Evolutionary conservation across 768 basidiomycete genomes (phyloP).

Genomic region (Artomyces pyxidatus): DNA sequence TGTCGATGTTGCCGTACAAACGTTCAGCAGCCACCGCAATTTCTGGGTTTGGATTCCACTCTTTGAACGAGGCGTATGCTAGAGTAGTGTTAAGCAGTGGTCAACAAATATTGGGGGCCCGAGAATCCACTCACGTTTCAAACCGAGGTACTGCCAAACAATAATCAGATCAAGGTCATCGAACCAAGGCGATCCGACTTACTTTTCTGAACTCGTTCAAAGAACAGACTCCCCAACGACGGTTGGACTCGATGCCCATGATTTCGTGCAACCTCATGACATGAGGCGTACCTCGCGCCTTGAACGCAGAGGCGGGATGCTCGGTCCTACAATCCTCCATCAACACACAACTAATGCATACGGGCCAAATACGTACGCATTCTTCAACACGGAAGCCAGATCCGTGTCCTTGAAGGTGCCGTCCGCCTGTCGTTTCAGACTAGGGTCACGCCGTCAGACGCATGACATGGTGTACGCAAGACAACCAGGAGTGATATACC

Average conservation of each 20-base stretch:
- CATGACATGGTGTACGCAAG: background rate
- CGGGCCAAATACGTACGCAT: slow-evolving; percentile 43
- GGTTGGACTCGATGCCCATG: slow-evolving; percentile 75
- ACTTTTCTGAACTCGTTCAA: slow-evolving; percentile 78
- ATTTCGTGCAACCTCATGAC: slow-evolving; percentile 72
- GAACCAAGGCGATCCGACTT: slow-evolving; percentile 2
- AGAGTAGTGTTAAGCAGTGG: background rate
- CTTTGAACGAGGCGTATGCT: slow-evolving; percentile 66
- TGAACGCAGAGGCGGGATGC: slow-evolving; percentile 63
- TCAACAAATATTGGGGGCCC: background rate
- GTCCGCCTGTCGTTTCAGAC: slow-evolving; percentile 51
- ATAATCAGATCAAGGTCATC: background rate
- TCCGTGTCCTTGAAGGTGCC: slow-evolving; percentile 63
- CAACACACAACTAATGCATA: background rate
- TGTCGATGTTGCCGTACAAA: slow-evolving; percentile 68
- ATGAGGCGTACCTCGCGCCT: slow-evolving; percentile 65
- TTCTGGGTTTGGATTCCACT: slow-evolving; percentile 73
- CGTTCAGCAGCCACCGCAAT: slow-evolving; percentile 68
- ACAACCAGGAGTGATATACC: slow-evolving; percentile 28
- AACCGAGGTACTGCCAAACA: slow-evolving; percentile 50
- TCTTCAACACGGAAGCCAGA: slow-evolving; percentile 56
- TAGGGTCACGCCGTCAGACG: slow-evolving; percentile 20
- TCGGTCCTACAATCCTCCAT: slow-evolving; percentile 44
- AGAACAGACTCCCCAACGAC: slow-evolving; percentile 75
- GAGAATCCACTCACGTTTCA: slow-evolving; percentile 69